phyloP scores from a whole-genome alignment of 2,329 filamentous ascomycete species.

The Botryotinia globosa region DNA sequence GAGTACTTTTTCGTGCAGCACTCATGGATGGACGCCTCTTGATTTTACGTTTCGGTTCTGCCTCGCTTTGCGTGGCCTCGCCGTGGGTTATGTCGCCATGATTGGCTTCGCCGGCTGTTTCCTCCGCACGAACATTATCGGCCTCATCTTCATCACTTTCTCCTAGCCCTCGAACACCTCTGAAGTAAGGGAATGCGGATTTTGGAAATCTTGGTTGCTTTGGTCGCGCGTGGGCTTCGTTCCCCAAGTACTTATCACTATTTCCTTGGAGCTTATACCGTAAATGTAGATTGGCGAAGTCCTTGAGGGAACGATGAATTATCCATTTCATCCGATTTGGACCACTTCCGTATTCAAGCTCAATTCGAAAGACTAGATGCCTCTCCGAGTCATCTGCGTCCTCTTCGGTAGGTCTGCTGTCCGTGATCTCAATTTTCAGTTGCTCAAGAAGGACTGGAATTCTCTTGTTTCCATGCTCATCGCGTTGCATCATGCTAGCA shows the following conservation, averaged over 20 bases:
- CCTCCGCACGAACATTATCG: constrained; percentile 39
- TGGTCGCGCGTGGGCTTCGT: constrained; percentile 63
- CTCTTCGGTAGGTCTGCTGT: constrained; percentile 68
- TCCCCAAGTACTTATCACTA: constrained; percentile 74
- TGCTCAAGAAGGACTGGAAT: constrained; percentile 95
- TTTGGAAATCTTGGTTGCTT: constrained; percentile 89
- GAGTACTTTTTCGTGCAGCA: constrained; percentile 50
- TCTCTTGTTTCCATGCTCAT: constrained; percentile 91
- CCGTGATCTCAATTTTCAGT: constrained; percentile 80
- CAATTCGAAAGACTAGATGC: constrained; percentile 85
- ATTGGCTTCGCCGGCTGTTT: constrained; percentile 60
- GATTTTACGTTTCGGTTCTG: constrained; percentile 51
- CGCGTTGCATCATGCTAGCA: constrained; percentile 95
- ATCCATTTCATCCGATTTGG: constrained; percentile 96
- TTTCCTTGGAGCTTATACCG: constrained; percentile 87
- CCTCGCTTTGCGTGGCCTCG: constrained; percentile 68
- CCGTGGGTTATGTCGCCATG: constrained; percentile 68
- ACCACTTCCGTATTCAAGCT: constrained; percentile 93
- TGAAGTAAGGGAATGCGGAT: constrained; percentile 84
- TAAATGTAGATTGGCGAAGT: constrained; percentile 89
- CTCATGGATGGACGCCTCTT: constrained; percentile 51
- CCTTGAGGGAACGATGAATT: constrained; percentile 78
- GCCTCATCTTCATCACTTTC: constrained; percentile 68
- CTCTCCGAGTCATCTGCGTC: constrained; percentile 51
- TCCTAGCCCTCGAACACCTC: constrained; percentile 74